Evolutionary conservation across 495 filamentous ascomycete genomes (phyloP), one percentile per base, ranked within the genome.

Genomic region (Acidiella bohemica): DNA sequence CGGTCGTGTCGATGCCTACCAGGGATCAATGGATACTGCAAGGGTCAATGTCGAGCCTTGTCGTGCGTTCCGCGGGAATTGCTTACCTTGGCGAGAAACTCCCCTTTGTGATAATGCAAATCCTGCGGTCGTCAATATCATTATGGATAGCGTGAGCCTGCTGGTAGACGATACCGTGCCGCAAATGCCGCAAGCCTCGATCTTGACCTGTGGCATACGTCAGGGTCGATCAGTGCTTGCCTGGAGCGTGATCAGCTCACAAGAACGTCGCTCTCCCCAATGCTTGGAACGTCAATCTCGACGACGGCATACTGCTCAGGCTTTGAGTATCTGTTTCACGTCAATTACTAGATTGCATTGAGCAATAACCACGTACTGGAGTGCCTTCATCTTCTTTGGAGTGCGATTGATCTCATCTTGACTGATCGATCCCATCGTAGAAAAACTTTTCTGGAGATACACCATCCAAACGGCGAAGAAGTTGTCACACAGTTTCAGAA

Each of bases 41-140:
- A 30, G 4, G 24, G 2, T 31, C 4, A 10, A 8, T 26, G 3
- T 5, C 20, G 13, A 40, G 28, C 26, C 19, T 13, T n/a, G 27
- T 20, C 9, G 22, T 8, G 4, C 5, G 16, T 16, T 18, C 2
- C 20, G 5, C 14, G 18, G 20, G 3, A 37, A 7, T 12, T 17
- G 22, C 19, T 6, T 40, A 42, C 39, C 22, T 22, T 42, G 7
- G 39, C 39, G 28, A 42, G 32, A 37, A 46, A 46, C 24, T 46
- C 42, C 12, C 42, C 42, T 16, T 46, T 41, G 42, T 46, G 42
- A 19, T 29, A 39, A 23, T 46, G 42, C 23, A 46, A 22, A 21
- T 46, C 42, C 35, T 42, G 20, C 2, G 5, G 5, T 20, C 16
- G 19, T n/a, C n/a, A n/a, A n/a, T n/a, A n/a, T n/a, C n/a, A n/a